Conservation (phyloP, 306 rosid species). For the Abrus pulchellus region DNA sequence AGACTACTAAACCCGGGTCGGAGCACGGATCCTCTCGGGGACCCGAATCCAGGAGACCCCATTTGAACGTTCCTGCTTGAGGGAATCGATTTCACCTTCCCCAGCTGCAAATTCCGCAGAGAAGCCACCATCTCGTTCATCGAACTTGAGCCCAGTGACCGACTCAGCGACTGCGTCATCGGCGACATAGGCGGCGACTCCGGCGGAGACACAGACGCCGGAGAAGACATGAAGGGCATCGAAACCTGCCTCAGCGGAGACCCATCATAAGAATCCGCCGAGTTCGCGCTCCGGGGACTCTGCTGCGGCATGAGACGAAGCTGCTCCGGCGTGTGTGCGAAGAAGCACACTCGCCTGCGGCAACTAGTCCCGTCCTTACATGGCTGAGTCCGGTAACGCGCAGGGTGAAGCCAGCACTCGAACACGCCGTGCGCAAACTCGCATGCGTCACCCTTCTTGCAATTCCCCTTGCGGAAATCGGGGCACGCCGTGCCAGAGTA, state of each 20-base stretch:
- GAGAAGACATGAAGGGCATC: conserved; percentile 62
- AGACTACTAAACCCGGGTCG: conserved; percentile 85
- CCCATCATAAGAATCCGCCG: conserved; percentile 74
- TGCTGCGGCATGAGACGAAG: conserved; percentile 77
- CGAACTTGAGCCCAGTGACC: conserved; percentile 68
- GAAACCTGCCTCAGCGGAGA: conserved; percentile 66
- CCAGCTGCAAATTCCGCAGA: conserved; percentile 74
- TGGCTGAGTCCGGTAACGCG: conserved; percentile 97
- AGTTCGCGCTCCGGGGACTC: conserved; percentile 60
- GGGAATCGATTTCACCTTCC: conserved; percentile 74
- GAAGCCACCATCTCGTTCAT: conserved; percentile 73
- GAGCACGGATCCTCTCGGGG: conserved; percentile 72
- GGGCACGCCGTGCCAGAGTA: conserved; percentile 96
- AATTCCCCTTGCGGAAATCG: conserved; percentile 86
- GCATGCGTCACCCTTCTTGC: conserved; percentile 83
- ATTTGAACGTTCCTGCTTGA: conserved; percentile 55
- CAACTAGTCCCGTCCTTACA: conserved; percentile 94
- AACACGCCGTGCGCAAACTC: conserved; percentile 96
- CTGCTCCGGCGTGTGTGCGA: conserved; percentile 96
- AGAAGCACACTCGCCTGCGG: conserved; percentile 85
- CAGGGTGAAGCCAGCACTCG: conserved; percentile 98
- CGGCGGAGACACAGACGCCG: conserved; percentile 66
- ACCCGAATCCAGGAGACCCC: conserved; percentile 70
- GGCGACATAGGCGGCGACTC: conserved; percentile 81
- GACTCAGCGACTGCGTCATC: conserved; percentile 63